Evolutionary conservation across 768 basidiomycete species (phyloP), one percentile per base, ranked within the genome.

Genomic region (Collybiopsis luxurians): DNA sequence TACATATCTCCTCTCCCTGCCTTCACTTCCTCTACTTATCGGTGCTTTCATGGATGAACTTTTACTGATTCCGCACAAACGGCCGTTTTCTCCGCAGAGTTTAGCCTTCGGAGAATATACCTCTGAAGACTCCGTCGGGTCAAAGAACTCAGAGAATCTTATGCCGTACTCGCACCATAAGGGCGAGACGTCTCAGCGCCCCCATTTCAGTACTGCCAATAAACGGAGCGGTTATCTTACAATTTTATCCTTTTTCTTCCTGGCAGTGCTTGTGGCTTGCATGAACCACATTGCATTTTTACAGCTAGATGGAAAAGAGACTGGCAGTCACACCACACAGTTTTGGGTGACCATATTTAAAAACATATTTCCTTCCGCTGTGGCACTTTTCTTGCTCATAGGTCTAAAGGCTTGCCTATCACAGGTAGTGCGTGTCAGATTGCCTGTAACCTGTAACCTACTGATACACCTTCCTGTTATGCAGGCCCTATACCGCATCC

Each of bases 401-500:
- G 31, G 24, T 24, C 36, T 51, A 9, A 51, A 51, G n/a, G n/a
- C 21, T n/a, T 51, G 34, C 17, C 36, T 51, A 23, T 51, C 50
- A 11, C 50, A 51, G 36, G 50, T 39, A n/a, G 50, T 51, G 17
- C 7, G 50, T 51, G n/a, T 19, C 2, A 24, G 3, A 36, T 3
- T 39, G n/a, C n/a, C 6, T 38, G n/a, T n/a, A n/a, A 36, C 10
- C 3, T n/a, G 23, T 34, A 11, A 23, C 26, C 12, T 3, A 23
- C 30, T 2, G 21, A 27, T 39, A 24, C 0, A 7, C 19, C 24
- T 11, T 0, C 12, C 5, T 42, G 15, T 27, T 3, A 24, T 12
- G 12, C 19, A 51, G 50, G 50, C 50, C 15, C 12, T 51, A n/a
- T 39, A 51, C 38, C 50, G 50, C n/a, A 36, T 51, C 24, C 36